Evolutionary conservation across 805 yeast species (phyloP), one percentile per base, ranked within the genome.

Genomic region (Kuraishia borneana): DNA sequence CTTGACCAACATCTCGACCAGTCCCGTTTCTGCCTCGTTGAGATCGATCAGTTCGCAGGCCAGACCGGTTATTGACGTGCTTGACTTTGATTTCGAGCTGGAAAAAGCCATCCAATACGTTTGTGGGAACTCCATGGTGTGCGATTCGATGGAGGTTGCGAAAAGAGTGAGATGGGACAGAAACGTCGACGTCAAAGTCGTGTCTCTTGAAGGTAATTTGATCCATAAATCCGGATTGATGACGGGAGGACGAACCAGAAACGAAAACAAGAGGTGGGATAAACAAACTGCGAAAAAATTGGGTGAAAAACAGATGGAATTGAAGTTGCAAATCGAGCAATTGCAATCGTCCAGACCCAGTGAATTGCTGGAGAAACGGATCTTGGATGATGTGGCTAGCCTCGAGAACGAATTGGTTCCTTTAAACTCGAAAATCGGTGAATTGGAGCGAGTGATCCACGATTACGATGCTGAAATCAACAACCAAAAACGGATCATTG

Each of bases 191-290:
- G 74, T 73, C 27, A 85, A 83, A 51, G 53, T 82, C 32, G 94
- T 88, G 2, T 73, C 95, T 1, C 47, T 84, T 10, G 85, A 84
- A 33, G 98, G 98, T 2, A 73, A 89, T 0, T 63, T 87, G 21
- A 82, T 92, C 31, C 85, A 84, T 49, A 76, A 74, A 46, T 77
- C 89, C 4, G 95, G 95, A 5, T 63, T 87, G 25, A 84, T 92
- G 94, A 81, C 96, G 6, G 96, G 96, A 52, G 96, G 96, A 43
- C 59, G 65, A 20, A 64, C 73, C 5, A 63, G 63, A n/a, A 62
- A 62, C 26, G 55, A 63, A n/a, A 62, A 65, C 9, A 41, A 59
- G 37, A 66, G 71, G 41, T 84, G 94, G 94, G 85, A 77, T 51
- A 84, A 80, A 47, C 68, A 71, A 29, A 83, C 78, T 44, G 68